Conservation (phyloP, 768 basidiomycete species). For the Mycena albidolilacea region DNA sequence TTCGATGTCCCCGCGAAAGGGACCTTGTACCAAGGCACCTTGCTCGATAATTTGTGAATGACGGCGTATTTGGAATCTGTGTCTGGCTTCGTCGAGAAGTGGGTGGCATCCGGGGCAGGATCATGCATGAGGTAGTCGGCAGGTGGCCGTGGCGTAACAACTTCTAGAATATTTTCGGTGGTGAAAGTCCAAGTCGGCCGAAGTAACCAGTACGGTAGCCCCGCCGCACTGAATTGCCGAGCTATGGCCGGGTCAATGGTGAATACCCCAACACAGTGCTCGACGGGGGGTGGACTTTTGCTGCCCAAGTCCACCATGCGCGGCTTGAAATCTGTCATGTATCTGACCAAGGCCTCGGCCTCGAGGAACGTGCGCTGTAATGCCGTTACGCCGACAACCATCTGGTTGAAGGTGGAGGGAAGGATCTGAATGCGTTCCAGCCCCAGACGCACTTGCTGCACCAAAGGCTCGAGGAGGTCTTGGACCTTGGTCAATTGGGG, state of each 20-base stretch:
- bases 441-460: not conserved
- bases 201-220: slow-evolving; percentile 43
- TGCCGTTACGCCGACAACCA: slow-evolving; percentile 17
- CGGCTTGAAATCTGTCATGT: slow-evolving; percentile 28
- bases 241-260: slow-evolving; percentile 26
- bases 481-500: not conserved
- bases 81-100: not conserved
- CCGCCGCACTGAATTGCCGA: slow-evolving; percentile 32
- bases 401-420: not conserved
- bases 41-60: not conserved
- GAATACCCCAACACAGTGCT: slow-evolving; percentile 34
- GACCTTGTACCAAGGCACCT: not conserved
- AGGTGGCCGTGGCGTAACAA: not conserved
- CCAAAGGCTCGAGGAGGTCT: not conserved
- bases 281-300: not conserved
- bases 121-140: not conserved
- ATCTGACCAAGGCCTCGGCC: slow-evolving; percentile 30
- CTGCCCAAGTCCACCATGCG: slow-evolving; percentile 13
- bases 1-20: not conserved
- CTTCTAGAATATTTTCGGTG: not conserved
- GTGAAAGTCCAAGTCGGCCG: slow-evolving; percentile 1
- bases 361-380: slow-evolving; percentile 39
- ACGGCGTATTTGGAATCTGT: not conserved
- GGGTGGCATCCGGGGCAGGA: not conserved
- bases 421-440: not conserved